These are phyloP conservation scores for Avena sativa DNA, from an alignment of 176 grass and related monocot species.

Conservation along the genomic window DNA sequence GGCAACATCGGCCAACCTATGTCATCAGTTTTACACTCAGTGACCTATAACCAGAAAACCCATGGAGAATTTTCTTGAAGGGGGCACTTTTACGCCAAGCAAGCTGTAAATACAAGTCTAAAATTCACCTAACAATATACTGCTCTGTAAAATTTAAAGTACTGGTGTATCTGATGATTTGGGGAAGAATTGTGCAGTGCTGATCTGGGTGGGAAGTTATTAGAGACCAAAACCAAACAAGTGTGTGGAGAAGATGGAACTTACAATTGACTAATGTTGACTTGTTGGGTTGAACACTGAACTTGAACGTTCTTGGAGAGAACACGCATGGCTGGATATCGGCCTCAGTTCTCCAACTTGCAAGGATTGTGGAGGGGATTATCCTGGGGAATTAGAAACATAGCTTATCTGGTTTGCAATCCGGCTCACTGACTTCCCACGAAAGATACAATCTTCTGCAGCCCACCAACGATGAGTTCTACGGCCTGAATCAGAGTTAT, in stretches of 20 bases:
- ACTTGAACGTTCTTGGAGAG: neutral
- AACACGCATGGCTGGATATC: neutral
- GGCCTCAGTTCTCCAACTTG: neutral
- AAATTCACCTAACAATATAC: neutral
- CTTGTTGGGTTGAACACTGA: neutral
- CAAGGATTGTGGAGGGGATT: neutral
- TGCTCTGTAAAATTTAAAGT: neutral
- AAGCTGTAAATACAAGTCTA: neutral
- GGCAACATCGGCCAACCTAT: constrained; percentile 1
- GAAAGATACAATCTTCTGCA: neutral
- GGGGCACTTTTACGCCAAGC: neutral
- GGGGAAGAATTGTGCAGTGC: neutral
- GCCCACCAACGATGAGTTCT: neutral
- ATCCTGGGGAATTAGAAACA: neutral
- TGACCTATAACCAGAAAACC: neutral
- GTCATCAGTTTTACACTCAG: neutral
- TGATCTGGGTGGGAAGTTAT: neutral
- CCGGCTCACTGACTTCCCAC: neutral
- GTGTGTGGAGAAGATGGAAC: neutral
- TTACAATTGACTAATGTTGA: neutral
- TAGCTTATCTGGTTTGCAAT: constrained; percentile 10
- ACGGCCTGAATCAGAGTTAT: neutral
- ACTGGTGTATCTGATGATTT: neutral
- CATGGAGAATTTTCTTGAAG: neutral
- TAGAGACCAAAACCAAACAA: neutral